phyloP scores from a whole-genome alignment of 2,329 filamentous ascomycete genomes.

The Blastomyces parvus region DNA sequence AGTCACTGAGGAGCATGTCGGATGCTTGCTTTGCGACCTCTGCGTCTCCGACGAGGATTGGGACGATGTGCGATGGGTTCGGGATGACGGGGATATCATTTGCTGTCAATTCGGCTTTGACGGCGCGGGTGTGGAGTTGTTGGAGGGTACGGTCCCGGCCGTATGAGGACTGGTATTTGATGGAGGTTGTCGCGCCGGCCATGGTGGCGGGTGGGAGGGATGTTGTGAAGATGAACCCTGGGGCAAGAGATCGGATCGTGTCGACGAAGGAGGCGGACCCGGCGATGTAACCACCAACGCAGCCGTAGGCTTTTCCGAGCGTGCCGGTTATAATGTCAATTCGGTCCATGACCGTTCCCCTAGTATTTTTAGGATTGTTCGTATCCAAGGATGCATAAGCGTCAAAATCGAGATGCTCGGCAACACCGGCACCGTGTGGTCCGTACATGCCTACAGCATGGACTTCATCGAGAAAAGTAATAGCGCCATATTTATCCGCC shows the following conservation, averaged over 20 bases:
- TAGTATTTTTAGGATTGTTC: conserved; percentile 30
- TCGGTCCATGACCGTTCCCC: conserved; percentile 86
- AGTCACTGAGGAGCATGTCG: conserved; percentile 79
- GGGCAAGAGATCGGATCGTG: conserved; percentile 84
- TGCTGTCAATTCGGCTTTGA: conserved; percentile 71
- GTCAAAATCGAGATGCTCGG: conserved; percentile 93
- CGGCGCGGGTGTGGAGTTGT: conserved; percentile 89
- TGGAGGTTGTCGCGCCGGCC: conserved; percentile 83
- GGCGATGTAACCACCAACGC: conserved; percentile 95
- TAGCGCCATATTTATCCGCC: conserved; percentile 92
- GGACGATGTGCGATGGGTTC: conserved; percentile 94
- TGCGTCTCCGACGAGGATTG: conserved; percentile 86
- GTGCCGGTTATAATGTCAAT: conserved; percentile 97
- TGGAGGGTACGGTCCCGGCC: conserved; percentile 82
- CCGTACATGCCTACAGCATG: conserved; percentile 99
- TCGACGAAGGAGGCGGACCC: conserved; percentile 80
- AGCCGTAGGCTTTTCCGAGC: conserved; percentile 94
- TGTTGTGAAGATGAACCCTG: conserved; percentile 98
- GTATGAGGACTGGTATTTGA: conserved; percentile 84
- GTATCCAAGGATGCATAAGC: conserved; percentile 66
- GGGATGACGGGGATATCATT: conserved; percentile 92
- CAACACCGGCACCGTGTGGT: conserved; percentile 86
- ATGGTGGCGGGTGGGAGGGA: conserved; percentile 92
- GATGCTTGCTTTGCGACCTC: conserved; percentile 86
- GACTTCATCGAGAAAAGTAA: conserved; percentile 97